Conservation (phyloP, 2,329 filamentous ascomycete genomes). For the Annulohypoxylon truncatum region DNA sequence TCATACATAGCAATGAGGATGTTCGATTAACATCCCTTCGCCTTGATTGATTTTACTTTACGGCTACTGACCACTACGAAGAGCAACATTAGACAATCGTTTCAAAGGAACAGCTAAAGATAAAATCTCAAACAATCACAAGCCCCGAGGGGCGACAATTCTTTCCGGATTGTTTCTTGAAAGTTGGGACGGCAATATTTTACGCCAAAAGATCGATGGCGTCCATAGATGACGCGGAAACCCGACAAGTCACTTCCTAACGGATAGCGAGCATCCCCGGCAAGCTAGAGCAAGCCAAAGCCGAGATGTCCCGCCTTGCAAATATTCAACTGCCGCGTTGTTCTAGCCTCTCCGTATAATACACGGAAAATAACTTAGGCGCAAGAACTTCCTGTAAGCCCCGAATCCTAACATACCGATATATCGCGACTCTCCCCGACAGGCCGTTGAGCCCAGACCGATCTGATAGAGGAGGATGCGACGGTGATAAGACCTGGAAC, state of each 20-base stretch:
- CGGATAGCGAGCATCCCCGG: background rate
- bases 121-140: background rate
- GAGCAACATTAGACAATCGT: too few relatives aligned
- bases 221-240: background rate
- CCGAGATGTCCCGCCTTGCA: background rate
- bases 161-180: background rate
- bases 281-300: background rate
- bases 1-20: background rate
- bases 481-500: constrained; percentile 23
- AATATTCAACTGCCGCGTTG: constrained; percentile 4
- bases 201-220: background rate
- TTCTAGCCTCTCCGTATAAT: constrained; percentile 13
- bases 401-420: constrained; percentile 9
- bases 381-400: constrained; percentile 1
- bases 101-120: background rate
- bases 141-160: background rate
- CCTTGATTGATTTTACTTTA: too few relatives aligned
- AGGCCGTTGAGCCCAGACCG: constrained; percentile 8
- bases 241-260: background rate
- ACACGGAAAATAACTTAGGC: background rate
- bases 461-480: constrained; percentile 13
- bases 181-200: background rate
- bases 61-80: too few relatives aligned
- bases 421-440: constrained; percentile 15
- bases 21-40: too few relatives aligned